These are phyloP conservation scores for Boletus patriciae DNA, from an alignment of 768 basidiomycete genomes.

Conservation along the genomic window DNA sequence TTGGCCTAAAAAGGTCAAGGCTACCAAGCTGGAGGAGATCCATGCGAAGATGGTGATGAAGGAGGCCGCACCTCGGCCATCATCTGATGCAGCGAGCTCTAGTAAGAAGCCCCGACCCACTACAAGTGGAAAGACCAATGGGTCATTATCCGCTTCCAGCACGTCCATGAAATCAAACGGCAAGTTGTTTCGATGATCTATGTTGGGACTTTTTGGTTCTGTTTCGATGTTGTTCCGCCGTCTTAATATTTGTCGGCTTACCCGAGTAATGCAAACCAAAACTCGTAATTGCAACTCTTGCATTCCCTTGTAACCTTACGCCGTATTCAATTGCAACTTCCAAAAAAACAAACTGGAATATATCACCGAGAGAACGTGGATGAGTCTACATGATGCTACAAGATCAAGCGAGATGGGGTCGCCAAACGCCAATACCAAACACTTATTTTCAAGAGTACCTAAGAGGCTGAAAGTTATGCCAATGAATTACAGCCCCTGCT, in stretches of 20 bases:
- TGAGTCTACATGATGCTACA: constrained; percentile 25
- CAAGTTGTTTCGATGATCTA: constrained; percentile 56
- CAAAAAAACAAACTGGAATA: constrained; percentile 13
- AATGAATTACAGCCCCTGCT: neutral
- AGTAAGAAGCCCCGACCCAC: constrained; percentile 62
- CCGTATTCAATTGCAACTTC: constrained; percentile 16
- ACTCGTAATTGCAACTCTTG: constrained; percentile 29
- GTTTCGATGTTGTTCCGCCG: constrained; percentile 19
- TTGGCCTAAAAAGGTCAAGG: constrained; percentile 97
- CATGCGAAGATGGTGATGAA: constrained; percentile 96
- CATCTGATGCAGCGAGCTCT: constrained; percentile 45
- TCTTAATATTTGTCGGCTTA: constrained; percentile 24
- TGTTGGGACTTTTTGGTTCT: constrained; percentile 18
- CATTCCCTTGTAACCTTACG: constrained; percentile 26
- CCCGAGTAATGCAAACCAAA: constrained; percentile 26
- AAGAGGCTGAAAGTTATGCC: neutral
- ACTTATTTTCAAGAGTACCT: constrained; percentile 9
- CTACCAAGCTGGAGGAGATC: constrained; percentile 90
- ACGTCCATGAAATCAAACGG: constrained; percentile 55
- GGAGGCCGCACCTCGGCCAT: constrained; percentile 65
- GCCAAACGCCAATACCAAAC: constrained; percentile 3
- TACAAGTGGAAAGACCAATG: constrained; percentile 52
- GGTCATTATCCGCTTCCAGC: constrained; percentile 44
- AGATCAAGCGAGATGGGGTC: constrained; percentile 11
- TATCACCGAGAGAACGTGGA: constrained; percentile 13